Conservation (phyloP, 2,329 filamentous ascomycete species). For the Colletotrichum cordylinicola region DNA sequence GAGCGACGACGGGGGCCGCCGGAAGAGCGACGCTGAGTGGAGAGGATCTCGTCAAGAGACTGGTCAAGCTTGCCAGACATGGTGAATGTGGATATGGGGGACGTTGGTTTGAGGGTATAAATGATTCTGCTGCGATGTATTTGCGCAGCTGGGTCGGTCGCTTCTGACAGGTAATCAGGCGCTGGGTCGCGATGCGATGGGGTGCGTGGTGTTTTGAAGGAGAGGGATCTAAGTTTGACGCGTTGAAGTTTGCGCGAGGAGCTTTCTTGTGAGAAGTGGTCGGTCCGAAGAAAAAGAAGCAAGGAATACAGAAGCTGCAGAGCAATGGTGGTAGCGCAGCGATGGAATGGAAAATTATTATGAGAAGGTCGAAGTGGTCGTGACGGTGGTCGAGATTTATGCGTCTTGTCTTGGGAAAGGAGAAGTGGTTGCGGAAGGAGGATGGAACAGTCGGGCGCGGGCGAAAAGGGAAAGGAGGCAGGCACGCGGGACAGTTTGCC, state of each 20-base stretch:
- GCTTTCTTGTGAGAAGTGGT: neutral
- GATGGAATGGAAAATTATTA: neutral
- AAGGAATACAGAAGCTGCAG: constrained; percentile 7
- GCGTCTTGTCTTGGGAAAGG: constrained; percentile 1
- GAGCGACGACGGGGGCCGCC: constrained; percentile 51
- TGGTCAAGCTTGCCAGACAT: constrained; percentile 98
- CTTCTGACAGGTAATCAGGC: neutral
- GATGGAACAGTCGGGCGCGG: neutral
- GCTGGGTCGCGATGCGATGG: neutral
- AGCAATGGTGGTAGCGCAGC: neutral
- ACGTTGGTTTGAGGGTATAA: neutral
- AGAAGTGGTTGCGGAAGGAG: constrained; percentile 3
- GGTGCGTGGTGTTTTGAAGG: neutral
- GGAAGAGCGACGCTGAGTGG: constrained; percentile 69
- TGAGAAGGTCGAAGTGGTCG: neutral
- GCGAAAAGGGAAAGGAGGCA: constrained; percentile 20
- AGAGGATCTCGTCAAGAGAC: constrained; percentile 97
- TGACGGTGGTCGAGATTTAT: neutral
- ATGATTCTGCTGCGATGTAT: neutral
- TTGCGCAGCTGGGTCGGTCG: constrained; percentile 6
- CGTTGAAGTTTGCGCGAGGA: constrained; percentile 6
- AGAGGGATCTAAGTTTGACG: constrained; percentile 8
- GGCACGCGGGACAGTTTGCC: constrained; percentile 2
- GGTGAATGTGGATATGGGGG: constrained; percentile 37
- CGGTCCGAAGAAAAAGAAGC: neutral